Evolutionary conservation across 371 early-diverging fungal genomes (phyloP).

Genomic region (Mucor lusitanicus): DNA sequence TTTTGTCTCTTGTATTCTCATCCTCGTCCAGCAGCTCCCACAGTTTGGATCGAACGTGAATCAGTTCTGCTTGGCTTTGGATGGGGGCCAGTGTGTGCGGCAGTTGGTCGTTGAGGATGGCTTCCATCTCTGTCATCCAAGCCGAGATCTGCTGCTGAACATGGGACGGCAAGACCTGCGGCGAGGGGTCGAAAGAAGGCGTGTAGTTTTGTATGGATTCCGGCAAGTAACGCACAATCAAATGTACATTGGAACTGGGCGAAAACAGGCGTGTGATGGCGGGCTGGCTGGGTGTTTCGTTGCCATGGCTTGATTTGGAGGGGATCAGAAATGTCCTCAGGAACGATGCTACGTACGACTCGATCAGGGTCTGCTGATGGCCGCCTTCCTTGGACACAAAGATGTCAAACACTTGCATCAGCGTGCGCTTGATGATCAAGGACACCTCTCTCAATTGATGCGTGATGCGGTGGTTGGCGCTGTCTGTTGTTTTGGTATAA

Average conservation of each 20-base stretch:
- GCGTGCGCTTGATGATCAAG: conserved; percentile 42
- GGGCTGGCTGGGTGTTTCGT: conserved; percentile 25
- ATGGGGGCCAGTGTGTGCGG: conserved; percentile 35
- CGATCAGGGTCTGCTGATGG: conserved; percentile 16
- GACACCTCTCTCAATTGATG: conserved; percentile 43
- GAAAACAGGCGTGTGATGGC: conserved; percentile 58
- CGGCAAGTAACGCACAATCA: conserved; percentile 60
- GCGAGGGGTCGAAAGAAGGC: conserved; percentile 40
- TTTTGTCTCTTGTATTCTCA: conserved; percentile 25
- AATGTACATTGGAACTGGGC: conserved; percentile 58
- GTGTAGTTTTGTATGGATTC: conserved; percentile 53
- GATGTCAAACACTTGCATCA: conserved; percentile 40
- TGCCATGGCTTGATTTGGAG: conserved; percentile 17
- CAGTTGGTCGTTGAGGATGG: conserved; percentile 25
- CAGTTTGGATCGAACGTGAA: conserved; percentile 32
- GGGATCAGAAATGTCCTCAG: conserved; percentile 36
- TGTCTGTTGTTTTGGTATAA: conserved; percentile 11
- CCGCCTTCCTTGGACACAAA: conserved; percentile 27
- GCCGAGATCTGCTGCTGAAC: conserved; percentile 21
- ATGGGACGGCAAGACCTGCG: conserved; percentile 20
- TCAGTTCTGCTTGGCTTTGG: conserved; percentile 32
- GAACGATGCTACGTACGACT: conserved; percentile 24
- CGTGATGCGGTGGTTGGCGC: conserved; percentile 13
- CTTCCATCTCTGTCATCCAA: conserved; percentile 41
- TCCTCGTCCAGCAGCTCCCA: conserved; percentile 40